These are phyloP conservation scores for Ceratocystis colombiana DNA, from an alignment of 2,329 filamentous ascomycete genomes.

Conservation along the genomic window DNA sequence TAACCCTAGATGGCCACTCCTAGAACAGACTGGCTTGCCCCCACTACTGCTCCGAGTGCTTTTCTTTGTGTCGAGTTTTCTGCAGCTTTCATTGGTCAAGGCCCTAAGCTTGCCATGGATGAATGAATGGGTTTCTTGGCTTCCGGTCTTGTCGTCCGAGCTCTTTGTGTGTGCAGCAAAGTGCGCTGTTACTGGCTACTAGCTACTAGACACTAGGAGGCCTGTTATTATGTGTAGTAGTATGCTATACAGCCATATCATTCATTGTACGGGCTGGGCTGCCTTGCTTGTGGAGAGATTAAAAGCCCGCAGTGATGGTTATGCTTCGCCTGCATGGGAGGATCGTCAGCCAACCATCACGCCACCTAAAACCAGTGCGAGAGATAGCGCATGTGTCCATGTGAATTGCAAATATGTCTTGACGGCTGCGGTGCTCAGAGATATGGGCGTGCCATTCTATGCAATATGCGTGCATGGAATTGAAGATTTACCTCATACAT, in stretches of 20 bases:
- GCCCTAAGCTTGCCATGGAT: not conserved
- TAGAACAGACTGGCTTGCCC: not conserved
- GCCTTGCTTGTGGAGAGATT: not conserved
- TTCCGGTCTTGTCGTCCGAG: slow-evolving; percentile 8
- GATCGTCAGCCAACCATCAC: slow-evolving; percentile 28
- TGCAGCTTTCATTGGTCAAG: not conserved
- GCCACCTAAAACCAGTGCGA: slow-evolving; percentile 27
- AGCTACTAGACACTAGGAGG: not conserved
- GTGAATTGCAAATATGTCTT: not conserved
- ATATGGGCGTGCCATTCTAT: not conserved
- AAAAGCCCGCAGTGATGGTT: slow-evolving; percentile 5
- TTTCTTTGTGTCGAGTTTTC: not conserved
- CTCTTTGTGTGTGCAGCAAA: not conserved
- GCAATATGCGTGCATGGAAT: not conserved
- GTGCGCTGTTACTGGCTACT: not conserved
- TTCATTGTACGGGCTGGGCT: too few relatives aligned
- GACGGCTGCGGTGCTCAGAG: too few relatives aligned
- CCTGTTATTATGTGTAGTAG: not conserved
- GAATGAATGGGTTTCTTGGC: not conserved
- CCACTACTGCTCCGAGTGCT: not conserved
- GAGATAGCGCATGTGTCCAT: not conserved
- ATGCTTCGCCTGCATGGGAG: not conserved
- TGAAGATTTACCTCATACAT: not conserved
- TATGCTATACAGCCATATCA: too few relatives aligned
- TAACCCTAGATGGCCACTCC: not conserved